Evolutionary conservation across 2,329 filamentous ascomycete genomes (phyloP).

Genomic region (Aureobasidium sp.): DNA sequence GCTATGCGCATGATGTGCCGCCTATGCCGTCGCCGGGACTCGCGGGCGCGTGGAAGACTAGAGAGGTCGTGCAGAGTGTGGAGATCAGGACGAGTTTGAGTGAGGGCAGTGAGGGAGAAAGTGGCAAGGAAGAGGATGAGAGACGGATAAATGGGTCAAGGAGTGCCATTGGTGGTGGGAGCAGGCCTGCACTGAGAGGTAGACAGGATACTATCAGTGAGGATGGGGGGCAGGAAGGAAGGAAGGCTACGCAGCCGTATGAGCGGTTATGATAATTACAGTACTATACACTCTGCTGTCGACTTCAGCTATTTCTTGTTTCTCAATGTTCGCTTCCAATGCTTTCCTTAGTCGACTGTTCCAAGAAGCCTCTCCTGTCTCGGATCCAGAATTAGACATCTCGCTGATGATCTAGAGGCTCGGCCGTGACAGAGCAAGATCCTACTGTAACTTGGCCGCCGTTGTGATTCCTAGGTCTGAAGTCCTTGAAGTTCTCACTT

Average conservation of each 20-base stretch:
- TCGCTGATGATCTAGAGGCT: too few species aligned
- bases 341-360: too few species aligned
- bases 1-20: background rate
- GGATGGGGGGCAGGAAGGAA: background rate
- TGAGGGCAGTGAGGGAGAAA: background rate
- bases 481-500: too few species aligned
- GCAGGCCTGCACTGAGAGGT: background rate
- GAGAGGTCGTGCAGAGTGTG: conserved; percentile 5
- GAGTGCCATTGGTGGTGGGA: background rate
- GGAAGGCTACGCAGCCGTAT: background rate
- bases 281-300: background rate
- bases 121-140: background rate
- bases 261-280: background rate
- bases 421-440: too few species aligned
- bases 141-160: background rate
- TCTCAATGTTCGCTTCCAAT: background rate
- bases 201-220: background rate
- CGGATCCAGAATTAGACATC: too few species aligned
- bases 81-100: background rate
- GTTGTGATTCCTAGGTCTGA: too few species aligned
- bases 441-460: too few species aligned
- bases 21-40: background rate
- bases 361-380: too few species aligned
- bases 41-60: background rate
- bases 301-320: conserved; percentile 10